Conservation (phyloP, 2,329 filamentous ascomycete species). For the Neonectria neomacrospora region DNA sequence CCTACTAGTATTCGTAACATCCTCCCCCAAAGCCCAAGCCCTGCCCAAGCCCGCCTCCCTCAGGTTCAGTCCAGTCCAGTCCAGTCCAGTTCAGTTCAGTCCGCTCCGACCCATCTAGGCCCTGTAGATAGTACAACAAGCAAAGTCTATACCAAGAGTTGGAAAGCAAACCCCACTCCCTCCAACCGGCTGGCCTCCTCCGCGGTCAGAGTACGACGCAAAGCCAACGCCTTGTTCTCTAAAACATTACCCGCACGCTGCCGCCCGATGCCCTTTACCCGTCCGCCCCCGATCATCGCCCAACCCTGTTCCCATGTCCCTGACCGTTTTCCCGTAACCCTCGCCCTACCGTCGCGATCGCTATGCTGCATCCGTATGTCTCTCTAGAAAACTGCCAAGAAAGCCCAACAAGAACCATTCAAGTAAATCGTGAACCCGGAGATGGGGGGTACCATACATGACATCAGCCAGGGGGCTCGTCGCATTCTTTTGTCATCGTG, state of each 20-base stretch:
- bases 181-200: slow-evolving; percentile 24
- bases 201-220: slow-evolving; percentile 36
- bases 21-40: slow-evolving; percentile 7
- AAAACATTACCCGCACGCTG: slow-evolving; percentile 41
- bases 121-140: slow-evolving; percentile 38
- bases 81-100: slow-evolving; percentile 11
- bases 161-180: slow-evolving; percentile 34
- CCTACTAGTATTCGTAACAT: slow-evolving; percentile 20
- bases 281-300: slow-evolving; percentile 29
- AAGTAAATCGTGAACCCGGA: slow-evolving; percentile 43
- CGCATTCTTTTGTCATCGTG: slow-evolving; percentile 21
- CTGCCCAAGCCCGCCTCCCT: background rate
- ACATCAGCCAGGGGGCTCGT: slow-evolving; percentile 27
- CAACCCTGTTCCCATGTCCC: slow-evolving; percentile 31
- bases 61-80: slow-evolving; percentile 1
- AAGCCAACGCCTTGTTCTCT: slow-evolving; percentile 38
- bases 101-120: slow-evolving; percentile 35
- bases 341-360: slow-evolving; percentile 40
- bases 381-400: slow-evolving; percentile 30
- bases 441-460: slow-evolving; percentile 30
- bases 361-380: slow-evolving; percentile 30
- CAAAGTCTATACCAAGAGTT: slow-evolving; percentile 38
- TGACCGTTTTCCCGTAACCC: slow-evolving; percentile 35
- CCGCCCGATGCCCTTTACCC: slow-evolving; percentile 28
- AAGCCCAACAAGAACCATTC: slow-evolving; percentile 24